Base-by-base conservation (phyloP, 2,329 filamentous ascomycete species). In the Bipolaris sorokiniana region DNA sequence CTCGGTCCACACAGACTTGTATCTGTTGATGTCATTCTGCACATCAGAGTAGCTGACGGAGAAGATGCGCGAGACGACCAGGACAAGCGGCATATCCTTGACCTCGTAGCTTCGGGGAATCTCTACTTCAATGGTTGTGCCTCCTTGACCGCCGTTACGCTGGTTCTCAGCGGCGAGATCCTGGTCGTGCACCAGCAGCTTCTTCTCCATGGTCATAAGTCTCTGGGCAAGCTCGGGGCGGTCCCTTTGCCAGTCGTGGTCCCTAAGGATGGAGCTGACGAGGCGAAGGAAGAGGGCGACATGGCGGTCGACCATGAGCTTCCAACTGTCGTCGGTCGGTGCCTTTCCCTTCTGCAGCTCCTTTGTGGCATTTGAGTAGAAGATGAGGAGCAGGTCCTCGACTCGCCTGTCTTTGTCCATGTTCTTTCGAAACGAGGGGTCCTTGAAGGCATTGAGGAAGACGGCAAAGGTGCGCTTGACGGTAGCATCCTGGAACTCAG, bases 1-100 rank as follows among this genome's bases (percentile, higher is more conserved):
- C 72, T 96, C 92, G 1, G 92, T 97, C 95, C 95, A 99, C 1
- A 86, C 77, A 5, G 86, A 83, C 65, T 89, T 90, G 76, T 96
- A 86, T 47, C 87, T 85, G 76, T 96, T 90, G 71, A 99, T 91
- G 69, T 97, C 93, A 41, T 86, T 85, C 78, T 99, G 95, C 5
- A 93, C 89, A 65, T 95, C 88, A 1, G 88, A 87, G 64, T 90
- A 87, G 41, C 88, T 87, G 57, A 94, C 83, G 42, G 90, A 90
- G 77, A 98, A 99, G 62, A 97, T 90, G 67, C 85, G 88, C 48
- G 90, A 90, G 23, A 99, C 93, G 34, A 89, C 86, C 74, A 95
- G 89, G 26, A 97, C 95, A 78, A 97, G 85, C 36, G 89, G 89
- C 95, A 99, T 99, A 73, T 99, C 95, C 77, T 95, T 97, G 72